Evolutionary conservation across 352 stramenopile genomes (phyloP).

Genomic region (Pythium scleroteichum): DNA sequence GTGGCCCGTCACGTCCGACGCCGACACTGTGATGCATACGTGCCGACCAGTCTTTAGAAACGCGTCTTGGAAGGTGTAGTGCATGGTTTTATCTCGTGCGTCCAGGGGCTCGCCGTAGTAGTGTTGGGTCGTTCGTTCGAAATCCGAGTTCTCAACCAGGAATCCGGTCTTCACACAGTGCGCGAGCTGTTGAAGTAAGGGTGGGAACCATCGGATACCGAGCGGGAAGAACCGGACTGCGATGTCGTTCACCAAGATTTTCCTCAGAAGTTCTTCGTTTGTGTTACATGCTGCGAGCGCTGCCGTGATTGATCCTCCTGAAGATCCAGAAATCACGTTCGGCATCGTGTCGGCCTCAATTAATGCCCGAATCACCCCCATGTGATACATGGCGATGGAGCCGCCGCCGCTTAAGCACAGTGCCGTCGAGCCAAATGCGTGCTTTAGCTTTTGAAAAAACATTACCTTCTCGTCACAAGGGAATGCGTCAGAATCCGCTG

Average conservation of each 20-base stretch:
- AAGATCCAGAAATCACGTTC: conserved; percentile 93
- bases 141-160: conserved; percentile 82
- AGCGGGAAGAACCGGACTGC: conserved; percentile 53
- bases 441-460: conserved; percentile 63
- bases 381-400: conserved; percentile 94
- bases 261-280: conserved; percentile 72
- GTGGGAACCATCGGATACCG: conserved; percentile 79
- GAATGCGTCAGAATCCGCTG: conserved; percentile 34
- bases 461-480: conserved; percentile 40
- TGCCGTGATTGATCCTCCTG: conserved; percentile 89
- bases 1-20: conserved; percentile 86
- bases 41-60: conserved; percentile 91
- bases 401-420: conserved; percentile 92
- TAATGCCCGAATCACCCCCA: conserved; percentile 90
- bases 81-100: conserved; percentile 42
- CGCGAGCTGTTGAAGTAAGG: conserved; percentile 78
- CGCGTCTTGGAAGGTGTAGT: conserved; percentile 94
- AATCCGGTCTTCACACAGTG: conserved; percentile 90
- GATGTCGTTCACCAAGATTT: conserved; percentile 55
- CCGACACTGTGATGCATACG: conserved; percentile 94
- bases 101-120: conserved; percentile 86
- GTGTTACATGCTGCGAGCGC: conserved; percentile 85
- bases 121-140: conserved; percentile 88
- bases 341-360: conserved; percentile 87
- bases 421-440: conserved; percentile 89